Evolutionary conservation across 2,329 filamentous ascomycete species (phyloP).

Genomic region (Xylariaceae sp.): DNA sequence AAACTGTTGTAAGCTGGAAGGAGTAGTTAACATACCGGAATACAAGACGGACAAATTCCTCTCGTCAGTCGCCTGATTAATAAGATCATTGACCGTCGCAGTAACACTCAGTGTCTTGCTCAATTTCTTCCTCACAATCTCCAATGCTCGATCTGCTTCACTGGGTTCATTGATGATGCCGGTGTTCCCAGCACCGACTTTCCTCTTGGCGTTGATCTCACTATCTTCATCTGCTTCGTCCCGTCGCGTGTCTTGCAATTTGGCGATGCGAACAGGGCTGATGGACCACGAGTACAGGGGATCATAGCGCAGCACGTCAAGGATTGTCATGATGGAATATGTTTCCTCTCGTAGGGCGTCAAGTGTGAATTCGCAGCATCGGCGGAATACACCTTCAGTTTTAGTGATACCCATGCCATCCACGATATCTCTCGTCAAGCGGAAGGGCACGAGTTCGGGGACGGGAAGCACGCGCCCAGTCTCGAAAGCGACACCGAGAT

Average conservation of each 20-base stretch:
- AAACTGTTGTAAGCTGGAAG: neutral
- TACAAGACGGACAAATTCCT: slow-evolving; percentile 88
- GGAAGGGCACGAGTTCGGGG: slow-evolving; percentile 93
- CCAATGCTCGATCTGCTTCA: slow-evolving; percentile 88
- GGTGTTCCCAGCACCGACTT: slow-evolving; percentile 29
- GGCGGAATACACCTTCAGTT: slow-evolving; percentile 91
- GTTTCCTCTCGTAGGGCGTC: slow-evolving; percentile 93
- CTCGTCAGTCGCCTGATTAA: slow-evolving; percentile 93
- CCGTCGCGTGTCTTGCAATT: slow-evolving; percentile 61
- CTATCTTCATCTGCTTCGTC: slow-evolving; percentile 40
- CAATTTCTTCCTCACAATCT: slow-evolving; percentile 93
- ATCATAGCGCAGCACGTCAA: slow-evolving; percentile 97
- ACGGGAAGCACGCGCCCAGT: slow-evolving; percentile 92
- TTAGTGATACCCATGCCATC: slow-evolving; percentile 96
- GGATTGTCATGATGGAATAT: slow-evolving; percentile 96
- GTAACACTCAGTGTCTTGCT: slow-evolving; percentile 90
- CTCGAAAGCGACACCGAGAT: slow-evolving; percentile 95
- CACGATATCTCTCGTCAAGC: slow-evolving; percentile 88
- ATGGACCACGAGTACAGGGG: slow-evolving; percentile 95
- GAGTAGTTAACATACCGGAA: slow-evolving; percentile 56
- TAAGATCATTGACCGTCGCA: slow-evolving; percentile 94
- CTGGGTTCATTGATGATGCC: slow-evolving; percentile 53
- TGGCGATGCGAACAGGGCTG: slow-evolving; percentile 64
- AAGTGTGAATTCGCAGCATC: slow-evolving; percentile 98
- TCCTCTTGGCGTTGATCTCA: slow-evolving; percentile 42